phyloP scores from a whole-genome alignment of 2,329 filamentous ascomycete genomes.

The Aureobasidium vineae region DNA sequence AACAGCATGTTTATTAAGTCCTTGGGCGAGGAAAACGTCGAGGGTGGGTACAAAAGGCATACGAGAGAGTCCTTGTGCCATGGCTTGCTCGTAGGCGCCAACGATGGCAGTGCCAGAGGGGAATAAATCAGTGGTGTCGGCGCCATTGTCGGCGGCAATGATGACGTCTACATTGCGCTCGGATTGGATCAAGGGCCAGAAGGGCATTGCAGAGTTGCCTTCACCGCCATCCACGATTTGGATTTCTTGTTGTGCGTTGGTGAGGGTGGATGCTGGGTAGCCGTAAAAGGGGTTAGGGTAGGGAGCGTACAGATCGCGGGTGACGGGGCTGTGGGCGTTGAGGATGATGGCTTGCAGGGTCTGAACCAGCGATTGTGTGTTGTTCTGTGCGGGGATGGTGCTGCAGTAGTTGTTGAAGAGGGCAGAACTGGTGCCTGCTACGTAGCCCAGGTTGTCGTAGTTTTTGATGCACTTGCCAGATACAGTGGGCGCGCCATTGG shows the following conservation, averaged over 20 bases:
- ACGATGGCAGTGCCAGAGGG: constrained; percentile 61
- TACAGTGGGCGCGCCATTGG: constrained; percentile 46
- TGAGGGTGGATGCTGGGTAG: constrained; percentile 47
- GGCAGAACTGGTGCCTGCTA: constrained; percentile 48
- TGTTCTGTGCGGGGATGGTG: constrained; percentile 30
- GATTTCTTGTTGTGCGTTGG: constrained; percentile 42
- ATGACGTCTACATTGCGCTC: constrained; percentile 59
- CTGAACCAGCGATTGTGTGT: constrained; percentile 31
- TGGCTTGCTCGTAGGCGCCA: constrained; percentile 57
- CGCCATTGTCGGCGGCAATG: constrained; percentile 63
- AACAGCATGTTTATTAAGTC: constrained; percentile 58
- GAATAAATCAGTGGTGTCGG: constrained; percentile 58
- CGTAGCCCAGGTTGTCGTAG: constrained; percentile 52
- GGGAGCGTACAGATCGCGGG: constrained; percentile 47
- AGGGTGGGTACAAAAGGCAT: constrained; percentile 60
- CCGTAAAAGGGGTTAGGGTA: constrained; percentile 63
- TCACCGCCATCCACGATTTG: constrained; percentile 53
- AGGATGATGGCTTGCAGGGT: constrained; percentile 37
- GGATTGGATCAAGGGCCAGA: constrained; percentile 53
- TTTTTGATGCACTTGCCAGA: constrained; percentile 48
- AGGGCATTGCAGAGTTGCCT: constrained; percentile 53
- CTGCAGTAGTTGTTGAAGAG: constrained; percentile 43
- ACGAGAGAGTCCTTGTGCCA: constrained; percentile 51
- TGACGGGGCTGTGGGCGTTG: constrained; percentile 34
- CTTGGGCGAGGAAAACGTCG: constrained; percentile 57